Conservation (phyloP, 2,329 filamentous ascomycete species). For the Colletotrichum truncatum region DNA sequence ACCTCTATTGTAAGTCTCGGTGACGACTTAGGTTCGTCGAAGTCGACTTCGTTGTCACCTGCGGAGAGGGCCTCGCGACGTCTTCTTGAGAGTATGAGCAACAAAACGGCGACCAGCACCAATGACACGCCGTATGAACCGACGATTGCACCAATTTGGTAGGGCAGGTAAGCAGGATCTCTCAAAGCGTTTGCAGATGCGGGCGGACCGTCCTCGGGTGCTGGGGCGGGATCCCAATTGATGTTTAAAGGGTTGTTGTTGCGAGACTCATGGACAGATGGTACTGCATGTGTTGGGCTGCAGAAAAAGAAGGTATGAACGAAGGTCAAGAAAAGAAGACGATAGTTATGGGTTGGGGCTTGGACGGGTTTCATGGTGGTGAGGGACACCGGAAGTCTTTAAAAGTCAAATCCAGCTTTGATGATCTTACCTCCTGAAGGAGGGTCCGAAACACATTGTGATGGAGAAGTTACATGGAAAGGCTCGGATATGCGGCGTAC, state of each 20-base stretch:
- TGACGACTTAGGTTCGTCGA: slow-evolving; percentile 38
- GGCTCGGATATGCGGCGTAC: slow-evolving; percentile 51
- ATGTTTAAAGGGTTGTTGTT: slow-evolving; percentile 53
- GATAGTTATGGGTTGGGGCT: slow-evolving; percentile 39
- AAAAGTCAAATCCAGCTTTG: slow-evolving; percentile 36
- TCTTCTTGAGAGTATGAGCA: slow-evolving; percentile 68
- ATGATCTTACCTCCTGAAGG: slow-evolving; percentile 54
- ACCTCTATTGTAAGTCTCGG: slow-evolving; percentile 32
- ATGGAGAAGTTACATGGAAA: slow-evolving; percentile 56
- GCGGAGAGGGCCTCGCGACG: slow-evolving; percentile 60
- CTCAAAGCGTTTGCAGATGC: slow-evolving; percentile 66
- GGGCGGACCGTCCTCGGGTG: slow-evolving; percentile 68
- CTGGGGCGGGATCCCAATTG: slow-evolving; percentile 64
- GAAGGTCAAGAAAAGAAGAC: slow-evolving; percentile 32
- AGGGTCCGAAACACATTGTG: slow-evolving; percentile 61
- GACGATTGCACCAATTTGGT: slow-evolving; percentile 84
- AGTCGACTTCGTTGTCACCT: slow-evolving; percentile 63
- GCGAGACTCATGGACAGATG: slow-evolving; percentile 34
- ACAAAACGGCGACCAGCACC: slow-evolving; percentile 74
- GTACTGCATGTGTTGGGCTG: slow-evolving; percentile 41
- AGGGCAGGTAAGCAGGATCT: slow-evolving; percentile 71
- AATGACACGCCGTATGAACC: slow-evolving; percentile 84
- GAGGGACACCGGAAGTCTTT: slow-evolving; percentile 38
- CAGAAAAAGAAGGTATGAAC: slow-evolving; percentile 35
- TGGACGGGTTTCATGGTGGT: slow-evolving; percentile 52